Base-by-base conservation (phyloP, 768 basidiomycete genomes). In the Russula abietina region DNA sequence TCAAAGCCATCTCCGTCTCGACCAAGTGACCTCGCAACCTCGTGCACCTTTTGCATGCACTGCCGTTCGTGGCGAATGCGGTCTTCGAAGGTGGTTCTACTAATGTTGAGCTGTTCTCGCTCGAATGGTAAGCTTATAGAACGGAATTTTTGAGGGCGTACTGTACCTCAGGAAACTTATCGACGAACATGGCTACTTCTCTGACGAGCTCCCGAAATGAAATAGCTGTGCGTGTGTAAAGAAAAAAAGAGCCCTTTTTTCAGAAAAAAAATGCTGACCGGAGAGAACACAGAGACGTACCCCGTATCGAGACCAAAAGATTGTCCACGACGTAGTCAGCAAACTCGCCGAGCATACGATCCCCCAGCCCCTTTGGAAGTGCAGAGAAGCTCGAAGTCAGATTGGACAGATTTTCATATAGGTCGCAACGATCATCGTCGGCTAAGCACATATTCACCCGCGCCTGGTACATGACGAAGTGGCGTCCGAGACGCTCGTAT, bases 51-150 rank as follows among this genome's bases (percentile, higher is more conserved):
- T 17, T 52, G 32, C 51, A 52, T 52, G 32, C 19, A 22, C 32
- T 52, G 3, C 11, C 11, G 32, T 33, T 10, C n/a, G 12, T 12
- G 0, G n/a, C 11, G 1, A 22, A 52, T 11, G 4, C 4, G 2
- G 6, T 1, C 0, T 32, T 22, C 32, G 5, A 33, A 11, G 1
- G 0, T 3, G 8, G 0, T 12, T 4, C 8, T 9, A 32, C 9
- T 4, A 11, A 19, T 0, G 30, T 9, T 17, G 19, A 3, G 28
- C 50, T 50, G 28, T 30, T 19, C 49, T 2, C 17, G 4, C 28
- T 51, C 7, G 50, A 51, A 51, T 32, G 50, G 50, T 51, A 30
- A 51, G 50, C 30, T 1, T 19, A n/a, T 51, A 19, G 50, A 17
- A 32, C 17, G 4, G 17, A 11, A 30, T 28, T 28, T 28, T 51